Evolutionary conservation across 2,329 filamentous ascomycete species (phyloP), one percentile per base, ranked within the genome.

Genomic region (Pestalotiopsis fici): DNA sequence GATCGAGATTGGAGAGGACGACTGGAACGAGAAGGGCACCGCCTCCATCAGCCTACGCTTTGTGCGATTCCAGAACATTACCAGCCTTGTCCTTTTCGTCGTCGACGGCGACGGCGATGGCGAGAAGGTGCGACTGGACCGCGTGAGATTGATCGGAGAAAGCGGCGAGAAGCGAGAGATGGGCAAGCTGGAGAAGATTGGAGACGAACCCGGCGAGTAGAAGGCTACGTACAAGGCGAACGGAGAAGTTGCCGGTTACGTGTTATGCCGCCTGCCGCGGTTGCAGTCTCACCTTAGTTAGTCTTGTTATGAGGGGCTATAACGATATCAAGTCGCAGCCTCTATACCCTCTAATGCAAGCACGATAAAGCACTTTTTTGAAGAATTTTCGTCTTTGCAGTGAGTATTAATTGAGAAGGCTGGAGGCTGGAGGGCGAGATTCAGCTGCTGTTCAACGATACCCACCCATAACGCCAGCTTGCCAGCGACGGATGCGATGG

Each of bases 61-160:
- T 76, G 96, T 99, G 81, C 98, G 98, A 83, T 99, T 98, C 85
- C 96, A 98, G 82, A 97, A 94, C 77, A 92, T 98, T 65, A 92
- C 90, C 68, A 96, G 91, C 69, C 77, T 99, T 74, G 91, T 97
- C 21, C 74, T 99, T 12, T 99, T 98, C 78, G 90, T 99, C 39
- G 92, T 93, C 65, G 91, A 97, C 77, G 95, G 94, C 2, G 93
- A 95, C 65, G 91, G 90, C 21, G 91, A 93, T 64, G 88, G 91
- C 56, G 95, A 98, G 78, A 95, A 93, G 83, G 91, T 96, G 67
- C 90, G 96, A 66, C 80, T 99, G 62, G 93, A 96, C 80, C 86
- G 93, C 64, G 81, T 96, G 71, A 86, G 89, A 73, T 84, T 98
- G 66, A 90, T 98, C 76, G 96, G 96, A 35, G 95, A 98, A 80